Percentiles rank a stretch among this genome's conserved stretches.
These are phyloP conservation scores for Neopestalotiopsis clavispora DNA, from an alignment of 2,329 filamentous ascomycete genomes.

Conservation along the genomic window DNA sequence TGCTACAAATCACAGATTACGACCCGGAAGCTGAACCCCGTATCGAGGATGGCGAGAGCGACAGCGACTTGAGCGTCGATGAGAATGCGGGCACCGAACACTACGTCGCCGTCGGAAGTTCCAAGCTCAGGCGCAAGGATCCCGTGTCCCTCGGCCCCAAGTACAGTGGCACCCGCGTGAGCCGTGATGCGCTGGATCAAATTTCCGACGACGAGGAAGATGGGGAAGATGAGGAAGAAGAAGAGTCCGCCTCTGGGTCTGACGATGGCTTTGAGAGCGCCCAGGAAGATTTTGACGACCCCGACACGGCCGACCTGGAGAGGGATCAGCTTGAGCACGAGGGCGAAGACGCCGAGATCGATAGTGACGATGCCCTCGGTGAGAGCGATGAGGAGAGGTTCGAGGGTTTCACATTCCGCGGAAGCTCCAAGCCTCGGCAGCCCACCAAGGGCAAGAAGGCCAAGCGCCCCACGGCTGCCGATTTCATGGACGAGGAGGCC, in stretches of 20 bases:
- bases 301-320: constrained; percentile 58
- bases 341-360: constrained; percentile 64
- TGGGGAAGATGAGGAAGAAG: neutral
- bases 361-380: constrained; percentile 74
- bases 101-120: constrained; percentile 61
- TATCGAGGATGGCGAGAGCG: constrained; percentile 58
- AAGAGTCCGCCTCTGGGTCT: neutral
- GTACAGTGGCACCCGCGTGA: constrained; percentile 80
- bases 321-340: constrained; percentile 48
- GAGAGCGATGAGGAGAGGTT: constrained; percentile 86
- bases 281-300: constrained; percentile 58
- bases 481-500: constrained; percentile 52
- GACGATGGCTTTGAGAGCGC: constrained; percentile 53
- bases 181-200: constrained; percentile 62
- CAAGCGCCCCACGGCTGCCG: constrained; percentile 56
- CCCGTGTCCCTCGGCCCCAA: constrained; percentile 73
- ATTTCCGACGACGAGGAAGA: constrained; percentile 32
- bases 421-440: constrained; percentile 56
- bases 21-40: constrained; percentile 75
- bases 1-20: constrained; percentile 60
- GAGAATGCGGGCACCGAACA: constrained; percentile 71
- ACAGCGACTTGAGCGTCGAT: constrained; percentile 55
- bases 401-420: constrained; percentile 70
- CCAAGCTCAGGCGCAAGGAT: constrained; percentile 78
- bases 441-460: constrained; percentile 36